Conservation (phyloP, 192 early-diverging fungal species). For the Podochytrium sp. region DNA sequence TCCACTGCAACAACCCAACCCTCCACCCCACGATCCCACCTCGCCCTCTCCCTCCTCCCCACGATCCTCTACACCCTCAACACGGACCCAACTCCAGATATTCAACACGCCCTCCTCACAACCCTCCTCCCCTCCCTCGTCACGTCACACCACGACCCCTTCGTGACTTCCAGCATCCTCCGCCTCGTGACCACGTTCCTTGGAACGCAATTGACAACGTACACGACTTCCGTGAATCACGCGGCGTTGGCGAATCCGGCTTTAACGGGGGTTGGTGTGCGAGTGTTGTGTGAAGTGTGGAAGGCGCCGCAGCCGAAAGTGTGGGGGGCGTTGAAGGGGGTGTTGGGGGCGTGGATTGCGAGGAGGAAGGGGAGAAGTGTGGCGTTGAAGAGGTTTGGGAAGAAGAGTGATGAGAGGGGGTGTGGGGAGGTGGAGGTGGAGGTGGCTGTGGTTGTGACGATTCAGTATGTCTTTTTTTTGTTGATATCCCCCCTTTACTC, state of each 20-base stretch:
- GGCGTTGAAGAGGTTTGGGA: conserved; percentile 6
- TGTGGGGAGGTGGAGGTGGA: neutral
- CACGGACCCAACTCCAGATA: neutral
- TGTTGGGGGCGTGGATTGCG: neutral
- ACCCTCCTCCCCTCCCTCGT: neutral
- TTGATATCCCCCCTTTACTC: neutral
- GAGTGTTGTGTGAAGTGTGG: conserved; percentile 7
- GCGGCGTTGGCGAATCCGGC: neutral
- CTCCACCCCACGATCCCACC: neutral
- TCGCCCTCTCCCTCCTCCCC: neutral
- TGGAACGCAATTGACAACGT: neutral
- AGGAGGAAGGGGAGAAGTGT: neutral
- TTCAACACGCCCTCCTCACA: neutral
- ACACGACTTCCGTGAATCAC: neutral
- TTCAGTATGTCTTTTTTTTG: conserved; percentile 1
- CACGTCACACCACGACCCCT: neutral
- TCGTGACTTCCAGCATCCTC: neutral
- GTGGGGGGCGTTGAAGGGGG: neutral
- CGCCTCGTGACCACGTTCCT: neutral
- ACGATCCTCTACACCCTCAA: neutral
- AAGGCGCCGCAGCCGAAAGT: conserved; percentile 1
- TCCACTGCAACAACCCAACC: neutral
- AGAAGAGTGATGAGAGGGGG: neutral
- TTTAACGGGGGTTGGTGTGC: neutral
- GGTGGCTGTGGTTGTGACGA: conserved; percentile 6